A percentile compares a stretch with the other conserved stretches of the same genome.
These are phyloP conservation scores for Amyloporia xantha DNA, from an alignment of 768 basidiomycete genomes.

Conservation along the genomic window DNA sequence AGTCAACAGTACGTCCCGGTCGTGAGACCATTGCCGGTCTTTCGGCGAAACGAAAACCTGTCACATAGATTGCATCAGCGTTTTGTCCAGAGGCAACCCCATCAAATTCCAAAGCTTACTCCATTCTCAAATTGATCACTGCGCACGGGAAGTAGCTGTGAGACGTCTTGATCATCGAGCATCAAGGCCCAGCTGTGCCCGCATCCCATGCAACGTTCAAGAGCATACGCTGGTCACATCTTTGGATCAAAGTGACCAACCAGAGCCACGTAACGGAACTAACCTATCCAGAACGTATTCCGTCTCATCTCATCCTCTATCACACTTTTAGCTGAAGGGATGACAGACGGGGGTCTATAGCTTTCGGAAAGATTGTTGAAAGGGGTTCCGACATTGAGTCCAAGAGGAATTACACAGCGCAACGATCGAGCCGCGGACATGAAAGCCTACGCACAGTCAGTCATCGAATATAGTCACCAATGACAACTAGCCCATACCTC, in stretches of 20 bases:
- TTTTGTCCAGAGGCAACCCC: conserved; percentile 6
- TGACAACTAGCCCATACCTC: conserved; percentile 38
- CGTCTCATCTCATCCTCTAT: conserved; percentile 67
- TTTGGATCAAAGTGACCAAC: not conserved
- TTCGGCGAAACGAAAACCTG: conserved; percentile 26
- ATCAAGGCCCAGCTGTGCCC: conserved; percentile 67
- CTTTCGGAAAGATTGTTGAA: conserved; percentile 58
- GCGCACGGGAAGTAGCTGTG: conserved; percentile 60
- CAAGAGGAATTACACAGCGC: conserved; percentile 54
- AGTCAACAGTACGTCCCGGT: conserved; percentile 48
- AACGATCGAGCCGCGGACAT: conserved; percentile 49
- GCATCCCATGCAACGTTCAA: conserved; percentile 59
- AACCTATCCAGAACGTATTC: conserved; percentile 55
- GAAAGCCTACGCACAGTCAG: conserved; percentile 49
- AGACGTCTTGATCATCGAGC: conserved; percentile 69
- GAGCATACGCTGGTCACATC: conserved; percentile 46
- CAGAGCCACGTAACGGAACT: no score
- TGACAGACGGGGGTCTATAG: conserved; percentile 47
- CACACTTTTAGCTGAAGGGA: conserved; percentile 49
- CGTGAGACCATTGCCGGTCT: conserved; percentile 64
- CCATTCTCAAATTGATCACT: conserved; percentile 55
- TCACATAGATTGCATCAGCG: no score
- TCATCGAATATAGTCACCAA: not conserved
- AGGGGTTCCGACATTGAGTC: conserved; percentile 57
- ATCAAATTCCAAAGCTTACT: conserved; percentile 30